Percentiles rank a stretch among this genome's conserved stretches.
These are phyloP conservation scores for Euphorbia tirucalli DNA, from an alignment of 345 rosid genomes.

Conservation along the genomic window DNA sequence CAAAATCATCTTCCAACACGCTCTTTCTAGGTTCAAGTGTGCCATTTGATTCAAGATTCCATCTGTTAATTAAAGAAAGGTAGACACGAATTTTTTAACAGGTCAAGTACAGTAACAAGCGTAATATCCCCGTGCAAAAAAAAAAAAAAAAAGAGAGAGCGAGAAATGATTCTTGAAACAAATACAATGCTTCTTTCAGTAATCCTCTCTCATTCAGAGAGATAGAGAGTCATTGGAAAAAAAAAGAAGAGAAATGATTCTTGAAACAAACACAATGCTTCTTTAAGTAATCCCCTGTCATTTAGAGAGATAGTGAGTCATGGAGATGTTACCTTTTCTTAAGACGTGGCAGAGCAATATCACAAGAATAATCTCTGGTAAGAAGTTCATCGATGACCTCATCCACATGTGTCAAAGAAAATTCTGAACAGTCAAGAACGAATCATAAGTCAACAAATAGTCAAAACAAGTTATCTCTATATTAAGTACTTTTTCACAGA, in stretches of 20 bases:
- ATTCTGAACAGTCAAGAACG: constrained; percentile 35
- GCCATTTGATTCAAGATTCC: constrained; percentile 76
- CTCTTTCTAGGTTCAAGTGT: constrained; percentile 77
- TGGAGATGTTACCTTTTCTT: constrained; percentile 61
- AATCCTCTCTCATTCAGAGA: too few relatives aligned
- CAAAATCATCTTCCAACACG: constrained; percentile 93
- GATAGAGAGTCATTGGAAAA: background rate
- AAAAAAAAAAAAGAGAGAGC: too few relatives aligned
- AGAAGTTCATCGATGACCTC: constrained; percentile 84
- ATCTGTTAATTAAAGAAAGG: constrained; percentile 37
- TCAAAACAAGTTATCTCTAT: background rate
- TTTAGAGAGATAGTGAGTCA: background rate
- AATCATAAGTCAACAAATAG: background rate
- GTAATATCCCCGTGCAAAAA: background rate
- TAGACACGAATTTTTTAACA: background rate
- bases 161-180: background rate
- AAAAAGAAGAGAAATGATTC: too few relatives aligned
- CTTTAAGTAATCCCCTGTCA: background rate
- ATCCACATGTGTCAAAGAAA: constrained; percentile 69
- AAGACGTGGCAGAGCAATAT: constrained; percentile 79
- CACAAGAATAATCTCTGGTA: constrained; percentile 83
- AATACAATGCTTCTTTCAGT: background rate
- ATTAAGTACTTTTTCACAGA: background rate
- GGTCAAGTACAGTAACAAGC: background rate
- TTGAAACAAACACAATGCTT: background rate